Base-by-base conservation (phyloP, 1,139 yeast genomes). In the Sugiyamaella sp. region DNA sequence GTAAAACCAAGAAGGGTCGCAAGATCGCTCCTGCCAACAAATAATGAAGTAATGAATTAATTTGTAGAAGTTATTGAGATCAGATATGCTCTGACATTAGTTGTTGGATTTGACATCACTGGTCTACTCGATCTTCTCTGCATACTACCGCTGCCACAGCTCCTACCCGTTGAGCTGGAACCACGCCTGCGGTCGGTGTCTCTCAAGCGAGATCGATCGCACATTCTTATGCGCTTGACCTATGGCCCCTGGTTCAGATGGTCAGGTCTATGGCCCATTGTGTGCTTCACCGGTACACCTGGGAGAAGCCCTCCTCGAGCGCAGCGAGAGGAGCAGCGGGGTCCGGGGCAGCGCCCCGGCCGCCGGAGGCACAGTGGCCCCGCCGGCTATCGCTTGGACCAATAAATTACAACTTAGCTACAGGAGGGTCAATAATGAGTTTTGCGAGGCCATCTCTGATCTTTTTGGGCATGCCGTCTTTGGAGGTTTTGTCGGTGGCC, bases 401-500 rank as follows among this genome's bases (percentile, higher is more conserved):
- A 21, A 40, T 14, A 40, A 44, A 24, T 33, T 37, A 46, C 21
- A 46, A 16, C 20, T 46, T 46, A 21, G 44, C 14, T 4, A 17
- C 21, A 8, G 45, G 50, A 12, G 45, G 50, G 10, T 46, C 44
- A 41, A 58, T 24, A 12, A 57, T 46, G 12, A 60, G 48, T 20
- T 39, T 43, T 10, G 46, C 22, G n/a, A 62, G 56, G 2, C 64
- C 66, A 17, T 54, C 35, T 37, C 66, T 55, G 12, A 62, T 53
- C 2, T 49, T 47, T 5, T 51, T 49, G 2, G 66, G 57, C 59
- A 64, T 64, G 4, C 66, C 65, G 16, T 42, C 48, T 8, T 60
- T 60, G 24, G 54, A 49, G 6, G 68, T 61, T 48, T 63, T 61
- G 48, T 61, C 57, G 6, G 70, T 64, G 16, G 50, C 27, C 22